Conservation (phyloP, 768 basidiomycete genomes). For the Chalciporus pseudorubinellus region DNA sequence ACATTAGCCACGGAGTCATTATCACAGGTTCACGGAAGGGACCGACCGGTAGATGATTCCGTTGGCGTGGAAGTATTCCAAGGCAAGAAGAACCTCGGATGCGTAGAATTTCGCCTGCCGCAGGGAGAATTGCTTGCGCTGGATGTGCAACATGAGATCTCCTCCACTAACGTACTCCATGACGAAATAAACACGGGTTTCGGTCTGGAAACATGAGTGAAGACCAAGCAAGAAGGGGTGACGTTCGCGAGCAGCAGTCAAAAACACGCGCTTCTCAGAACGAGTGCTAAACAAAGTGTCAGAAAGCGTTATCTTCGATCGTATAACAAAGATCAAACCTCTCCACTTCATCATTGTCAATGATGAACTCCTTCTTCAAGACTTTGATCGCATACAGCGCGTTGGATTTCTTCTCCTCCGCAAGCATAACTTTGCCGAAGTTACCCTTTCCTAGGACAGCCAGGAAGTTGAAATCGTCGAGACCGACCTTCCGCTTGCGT, state of each 20-base stretch:
- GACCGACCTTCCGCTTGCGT: constrained; percentile 82
- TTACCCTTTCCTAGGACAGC: constrained; percentile 99
- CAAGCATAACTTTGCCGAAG: constrained; percentile 99
- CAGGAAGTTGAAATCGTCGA: constrained; percentile 99
- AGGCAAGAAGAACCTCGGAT: constrained; percentile 88
- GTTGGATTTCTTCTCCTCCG: constrained; percentile 93
- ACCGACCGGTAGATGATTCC: constrained; percentile 97
- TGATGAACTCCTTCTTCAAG: constrained; percentile 99
- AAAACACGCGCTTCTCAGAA: constrained; percentile 97
- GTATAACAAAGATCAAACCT: constrained; percentile 53
- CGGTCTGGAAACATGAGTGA: constrained; percentile 99
- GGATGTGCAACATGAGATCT: constrained; percentile 99
- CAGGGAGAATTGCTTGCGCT: constrained; percentile 97
- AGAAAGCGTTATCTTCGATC: constrained; percentile 1
- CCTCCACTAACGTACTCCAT: constrained; percentile 99
- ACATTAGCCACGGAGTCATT: constrained; percentile 48
- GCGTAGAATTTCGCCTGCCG: constrained; percentile 99
- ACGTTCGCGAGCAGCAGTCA: constrained; percentile 93
- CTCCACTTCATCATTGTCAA: constrained; percentile 99
- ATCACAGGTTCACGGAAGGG: background rate
- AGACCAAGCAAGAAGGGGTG: constrained; percentile 97
- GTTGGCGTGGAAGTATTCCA: constrained; percentile 97
- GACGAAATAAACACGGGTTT: constrained; percentile 98
- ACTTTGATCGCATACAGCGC: constrained; percentile 98
- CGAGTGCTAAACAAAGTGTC: constrained; percentile 65